phyloP scores from a whole-genome alignment of 805 yeast species.

The Starmerella sirachaensis region DNA sequence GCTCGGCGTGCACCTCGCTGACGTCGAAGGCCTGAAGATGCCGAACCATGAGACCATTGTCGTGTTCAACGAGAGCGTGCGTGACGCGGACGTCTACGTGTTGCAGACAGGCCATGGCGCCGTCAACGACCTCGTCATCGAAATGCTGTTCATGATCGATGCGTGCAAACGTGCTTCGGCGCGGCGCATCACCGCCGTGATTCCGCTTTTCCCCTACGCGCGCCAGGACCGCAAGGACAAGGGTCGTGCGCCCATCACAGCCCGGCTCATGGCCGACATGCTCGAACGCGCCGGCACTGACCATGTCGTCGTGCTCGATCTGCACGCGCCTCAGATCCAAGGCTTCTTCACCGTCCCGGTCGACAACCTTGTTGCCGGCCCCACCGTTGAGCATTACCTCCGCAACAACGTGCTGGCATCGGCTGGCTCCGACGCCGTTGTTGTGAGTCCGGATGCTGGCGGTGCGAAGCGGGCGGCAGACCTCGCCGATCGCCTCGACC shows the following conservation, averaged over 20 bases:
- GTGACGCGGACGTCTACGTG: slow-evolving; percentile 82
- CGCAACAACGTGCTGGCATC: slow-evolving; percentile 39
- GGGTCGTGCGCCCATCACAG: slow-evolving; percentile 91
- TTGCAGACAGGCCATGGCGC: slow-evolving; percentile 79
- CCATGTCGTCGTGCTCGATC: slow-evolving; percentile 92
- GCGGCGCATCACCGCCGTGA: slow-evolving; percentile 81
- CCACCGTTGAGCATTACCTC: slow-evolving; percentile 73
- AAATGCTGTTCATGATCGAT: slow-evolving; percentile 74
- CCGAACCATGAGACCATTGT: slow-evolving; percentile 84
- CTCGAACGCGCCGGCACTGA: slow-evolving; percentile 88
- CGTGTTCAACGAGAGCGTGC: slow-evolving; percentile 71
- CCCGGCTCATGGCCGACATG: slow-evolving; percentile 84
- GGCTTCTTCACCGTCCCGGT: slow-evolving; percentile 94
- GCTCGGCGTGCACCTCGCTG: slow-evolving; percentile 56
- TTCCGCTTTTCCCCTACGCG: slow-evolving; percentile 94
- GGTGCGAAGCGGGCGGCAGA: slow-evolving; percentile 97
- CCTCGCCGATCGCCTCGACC: slow-evolving; percentile 80
- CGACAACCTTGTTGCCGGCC: slow-evolving; percentile 91
- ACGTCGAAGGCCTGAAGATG: slow-evolving; percentile 71
- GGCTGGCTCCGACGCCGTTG: slow-evolving; percentile 47
- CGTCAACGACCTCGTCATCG: slow-evolving; percentile 78
- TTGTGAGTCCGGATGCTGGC: slow-evolving; percentile 97
- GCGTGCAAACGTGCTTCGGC: slow-evolving; percentile 97
- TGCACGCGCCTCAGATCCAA: slow-evolving; percentile 95
- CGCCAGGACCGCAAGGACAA: slow-evolving; percentile 96